These are phyloP conservation scores for Thermomucor indicae-seudaticae DNA, from an alignment of 371 early-diverging fungal genomes.

Conservation along the genomic window DNA sequence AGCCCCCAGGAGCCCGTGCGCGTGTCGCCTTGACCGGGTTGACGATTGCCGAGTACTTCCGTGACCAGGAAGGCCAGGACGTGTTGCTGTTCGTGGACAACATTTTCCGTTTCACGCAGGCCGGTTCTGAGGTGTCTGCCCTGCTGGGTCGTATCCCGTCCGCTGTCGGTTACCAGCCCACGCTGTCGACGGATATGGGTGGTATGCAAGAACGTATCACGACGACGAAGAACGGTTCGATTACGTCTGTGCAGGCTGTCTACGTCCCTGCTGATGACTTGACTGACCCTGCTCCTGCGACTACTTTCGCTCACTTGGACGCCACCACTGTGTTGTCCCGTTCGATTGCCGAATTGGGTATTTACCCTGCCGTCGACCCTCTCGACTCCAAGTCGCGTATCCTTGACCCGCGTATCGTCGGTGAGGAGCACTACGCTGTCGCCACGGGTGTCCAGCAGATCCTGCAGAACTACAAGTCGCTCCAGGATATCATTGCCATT, in stretches of 20 bases:
- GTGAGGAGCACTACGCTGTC: conserved; percentile 89
- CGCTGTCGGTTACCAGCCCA: conserved; percentile 99
- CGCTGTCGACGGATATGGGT: conserved; percentile 95
- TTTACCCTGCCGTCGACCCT: conserved; percentile 99
- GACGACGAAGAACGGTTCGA: conserved; percentile 99
- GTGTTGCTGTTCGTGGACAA: conserved; percentile 99
- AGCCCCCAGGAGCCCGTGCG: conserved; percentile 99
- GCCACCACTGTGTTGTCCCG: conserved; percentile 99
- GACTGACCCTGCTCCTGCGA: conserved; percentile 99
- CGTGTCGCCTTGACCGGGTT: conserved; percentile 98
- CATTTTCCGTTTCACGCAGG: conserved; percentile 97
- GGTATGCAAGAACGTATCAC: conserved; percentile 99
- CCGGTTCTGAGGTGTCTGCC: conserved; percentile 95
- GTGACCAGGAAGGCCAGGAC: conserved; percentile 98
- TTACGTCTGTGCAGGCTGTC: conserved; percentile 97
- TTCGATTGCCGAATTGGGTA: conserved; percentile 97
- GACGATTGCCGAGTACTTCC: conserved; percentile 99
- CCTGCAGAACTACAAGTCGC: conserved; percentile 93
- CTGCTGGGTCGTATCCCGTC: conserved; percentile 98
- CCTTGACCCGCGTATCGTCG: conserved; percentile 94
- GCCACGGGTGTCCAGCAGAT: conserved; percentile 94
- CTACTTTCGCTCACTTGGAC: conserved; percentile 98
- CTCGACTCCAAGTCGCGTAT: conserved; percentile 98
- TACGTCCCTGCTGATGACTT: conserved; percentile 99
- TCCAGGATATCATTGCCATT: conserved; percentile 97